These are phyloP conservation scores for Barnettozyma sucrosica DNA, from an alignment of 805 yeast genomes.

Conservation along the genomic window DNA sequence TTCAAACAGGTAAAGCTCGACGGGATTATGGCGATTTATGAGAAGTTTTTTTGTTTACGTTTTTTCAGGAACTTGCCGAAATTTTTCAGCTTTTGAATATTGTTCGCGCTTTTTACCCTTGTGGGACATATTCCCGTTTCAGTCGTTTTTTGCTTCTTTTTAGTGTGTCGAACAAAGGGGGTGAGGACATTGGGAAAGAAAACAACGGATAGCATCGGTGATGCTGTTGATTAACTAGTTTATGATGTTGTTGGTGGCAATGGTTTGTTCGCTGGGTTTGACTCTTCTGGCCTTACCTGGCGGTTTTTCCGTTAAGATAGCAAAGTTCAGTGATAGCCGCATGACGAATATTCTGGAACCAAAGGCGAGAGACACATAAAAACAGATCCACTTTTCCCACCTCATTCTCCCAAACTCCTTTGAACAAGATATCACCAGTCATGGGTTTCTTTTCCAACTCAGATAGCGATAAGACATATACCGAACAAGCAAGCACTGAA, in stretches of 20 bases:
- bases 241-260: background rate
- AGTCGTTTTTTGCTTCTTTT: background rate
- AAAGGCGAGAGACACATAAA: background rate
- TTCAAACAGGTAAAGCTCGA: background rate
- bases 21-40: background rate
- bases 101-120: background rate
- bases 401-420: background rate
- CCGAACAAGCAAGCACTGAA: constrained; percentile 11
- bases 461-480: constrained; percentile 9
- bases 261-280: background rate
- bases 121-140: background rate
- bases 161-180: background rate
- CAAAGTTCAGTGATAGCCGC: background rate
- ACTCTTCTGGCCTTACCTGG: background rate
- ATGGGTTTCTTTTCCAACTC: constrained; percentile 20
- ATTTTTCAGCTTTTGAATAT: background rate
- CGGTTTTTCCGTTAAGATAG: background rate
- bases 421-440: background rate
- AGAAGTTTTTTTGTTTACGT: background rate
- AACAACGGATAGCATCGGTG: background rate
- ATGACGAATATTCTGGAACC: background rate
- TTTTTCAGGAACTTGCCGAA: background rate
- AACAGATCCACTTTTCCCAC: background rate
- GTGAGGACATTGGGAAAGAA: background rate
- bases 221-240: background rate